Base-by-base conservation (phyloP, 257 asterid species). In the Echium plantagineum region DNA sequence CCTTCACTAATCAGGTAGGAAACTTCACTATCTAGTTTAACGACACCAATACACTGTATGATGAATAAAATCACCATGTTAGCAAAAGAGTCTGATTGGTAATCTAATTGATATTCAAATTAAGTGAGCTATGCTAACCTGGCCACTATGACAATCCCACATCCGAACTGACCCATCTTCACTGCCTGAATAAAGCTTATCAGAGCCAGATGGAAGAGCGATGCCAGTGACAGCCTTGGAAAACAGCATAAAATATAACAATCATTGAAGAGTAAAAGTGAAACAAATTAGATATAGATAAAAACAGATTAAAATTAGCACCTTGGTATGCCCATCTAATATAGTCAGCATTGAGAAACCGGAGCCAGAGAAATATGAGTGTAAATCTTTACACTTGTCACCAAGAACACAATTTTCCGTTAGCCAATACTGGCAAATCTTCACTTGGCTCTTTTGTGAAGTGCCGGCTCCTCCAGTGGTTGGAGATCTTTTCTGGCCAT, bases 251-350 rank as follows among this genome's bases (percentile, higher is more conserved):
- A 6, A 16, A 16, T 24, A 46, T n/a, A n/a, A n/a, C n/a, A n/a
- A n/a, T n/a, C 57, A 15, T 17, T 9, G 1, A 5, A 17, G 31
- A 54, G 16, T 22, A 31, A 31, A 58, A 58, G 57, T 21, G 10
- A 55, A 31, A 57, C 19, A 53, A 15, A 49, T 21, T 4, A 15
- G 46, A 22, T 9, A 58, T 2, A 26, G 15, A 18, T 9, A 21
- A 9, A 35, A 6, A 5, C 1, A 35, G 46, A n/a, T n/a, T n/a
- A n/a, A 35, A 5, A 5, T 35, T n/a, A 35, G 48, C 51, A 77
- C 94, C 89, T 82, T 67, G 24, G 26, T 52, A 60, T 82, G 93
- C 67, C 87, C 89, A 53, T 75, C 78, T 62, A 83, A 76, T 65
- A 69, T 77, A 6, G 75, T 51, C 75, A 86, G 19, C 71, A 77